Evolutionary conservation across 495 filamentous ascomycete genomes (phyloP).

Genomic region (Schizothecium vesticola): DNA sequence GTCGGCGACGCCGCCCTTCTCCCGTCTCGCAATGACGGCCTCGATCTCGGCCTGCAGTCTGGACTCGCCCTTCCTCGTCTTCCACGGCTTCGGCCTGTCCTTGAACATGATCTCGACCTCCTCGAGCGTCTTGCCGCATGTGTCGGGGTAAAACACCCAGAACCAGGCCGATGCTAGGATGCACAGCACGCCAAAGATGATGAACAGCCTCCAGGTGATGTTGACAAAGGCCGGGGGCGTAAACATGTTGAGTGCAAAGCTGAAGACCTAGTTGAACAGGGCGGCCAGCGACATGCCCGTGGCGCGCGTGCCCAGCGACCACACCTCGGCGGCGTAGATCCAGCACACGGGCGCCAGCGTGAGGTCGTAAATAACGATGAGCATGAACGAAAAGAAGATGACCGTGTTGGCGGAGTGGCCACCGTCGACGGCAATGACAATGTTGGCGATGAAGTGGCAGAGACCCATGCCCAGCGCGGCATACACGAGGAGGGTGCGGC

Average conservation of each 20-base stretch:
- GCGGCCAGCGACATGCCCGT: constrained; percentile 65
- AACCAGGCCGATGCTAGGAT: constrained; percentile 57
- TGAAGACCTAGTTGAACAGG: constrained; percentile 71
- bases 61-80: constrained; percentile 51
- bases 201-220: constrained; percentile 67
- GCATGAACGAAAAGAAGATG: constrained; percentile 67
- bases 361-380: constrained; percentile 65
- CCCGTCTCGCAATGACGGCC: constrained; percentile 30
- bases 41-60: constrained; percentile 41
- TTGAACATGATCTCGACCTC: constrained; percentile 62
- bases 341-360: constrained; percentile 66
- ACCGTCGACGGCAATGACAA: constrained; percentile 52
- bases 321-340: constrained; percentile 74
- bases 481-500: constrained; percentile 61
- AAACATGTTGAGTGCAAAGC: constrained; percentile 68
- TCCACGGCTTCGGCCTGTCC: constrained; percentile 52
- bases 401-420: constrained; percentile 60
- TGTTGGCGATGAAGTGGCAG: constrained; percentile 62
- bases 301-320: constrained; percentile 67
- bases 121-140: constrained; percentile 63
- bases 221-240: constrained; percentile 65
- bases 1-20: constrained; percentile 10
- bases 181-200: constrained; percentile 71
- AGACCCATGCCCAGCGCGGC: constrained; percentile 67
- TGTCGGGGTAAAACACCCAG: constrained; percentile 68